Evolutionary conservation across 2,329 filamentous ascomycete species (phyloP).

Genomic region (Pseudogymnoascus sp.): DNA sequence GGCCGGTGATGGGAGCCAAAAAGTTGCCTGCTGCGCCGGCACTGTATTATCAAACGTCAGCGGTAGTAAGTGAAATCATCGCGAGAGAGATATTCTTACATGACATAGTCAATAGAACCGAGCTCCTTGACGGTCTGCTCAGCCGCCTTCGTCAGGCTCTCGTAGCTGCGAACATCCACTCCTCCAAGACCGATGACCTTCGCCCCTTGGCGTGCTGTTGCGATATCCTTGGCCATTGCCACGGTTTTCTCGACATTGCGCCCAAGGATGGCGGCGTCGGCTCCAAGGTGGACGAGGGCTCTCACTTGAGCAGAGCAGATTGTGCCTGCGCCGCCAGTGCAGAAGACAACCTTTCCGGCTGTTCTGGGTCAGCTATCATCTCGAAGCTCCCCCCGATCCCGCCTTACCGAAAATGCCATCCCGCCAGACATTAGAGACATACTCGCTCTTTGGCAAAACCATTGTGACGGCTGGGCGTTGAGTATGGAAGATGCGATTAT

Average conservation of each 20-base stretch:
- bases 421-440: slow-evolving; percentile 76
- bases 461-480: slow-evolving; percentile 37
- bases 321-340: slow-evolving; percentile 86
- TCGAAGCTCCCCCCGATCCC: neutral
- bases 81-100: slow-evolving; percentile 46
- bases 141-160: slow-evolving; percentile 65
- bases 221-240: slow-evolving; percentile 70
- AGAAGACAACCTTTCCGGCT: slow-evolving; percentile 88
- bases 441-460: slow-evolving; percentile 64
- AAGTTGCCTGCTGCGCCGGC: slow-evolving; percentile 96
- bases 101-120: slow-evolving; percentile 84
- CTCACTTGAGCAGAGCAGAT: slow-evolving; percentile 94
- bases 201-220: slow-evolving; percentile 66
- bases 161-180: slow-evolving; percentile 67
- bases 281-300: slow-evolving; percentile 83
- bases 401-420: slow-evolving; percentile 75
- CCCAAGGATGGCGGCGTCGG: slow-evolving; percentile 89
- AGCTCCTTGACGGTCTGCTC: slow-evolving; percentile 75
- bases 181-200: slow-evolving; percentile 83
- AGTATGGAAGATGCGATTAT: neutral
- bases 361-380: slow-evolving; percentile 17
- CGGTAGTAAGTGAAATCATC: neutral
- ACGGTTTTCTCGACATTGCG: slow-evolving; percentile 86
- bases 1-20: slow-evolving; percentile 71
- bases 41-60: slow-evolving; percentile 36